Percentiles rank a stretch among this genome's conserved stretches.
Conservation (phyloP, 1,284 basidiomycete genomes). For the Albatrellus sp. region DNA sequence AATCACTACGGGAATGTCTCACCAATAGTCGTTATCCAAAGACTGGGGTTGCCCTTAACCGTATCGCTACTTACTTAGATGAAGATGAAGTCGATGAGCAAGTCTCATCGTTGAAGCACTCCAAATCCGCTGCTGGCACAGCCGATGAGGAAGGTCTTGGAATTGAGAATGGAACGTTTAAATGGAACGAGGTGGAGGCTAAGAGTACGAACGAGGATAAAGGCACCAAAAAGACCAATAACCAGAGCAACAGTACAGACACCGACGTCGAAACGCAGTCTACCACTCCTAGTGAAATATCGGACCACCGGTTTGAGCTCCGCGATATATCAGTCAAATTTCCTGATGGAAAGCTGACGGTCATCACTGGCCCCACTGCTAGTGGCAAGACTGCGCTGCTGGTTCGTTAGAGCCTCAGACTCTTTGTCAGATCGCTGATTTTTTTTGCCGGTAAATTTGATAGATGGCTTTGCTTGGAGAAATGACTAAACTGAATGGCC, state of each 20-base stretch:
- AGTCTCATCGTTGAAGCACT: slow-evolving; percentile 24
- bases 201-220: slow-evolving; percentile 13
- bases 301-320: slow-evolving; percentile 48
- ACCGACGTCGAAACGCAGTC: slow-evolving; percentile 8
- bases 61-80: slow-evolving; percentile 69
- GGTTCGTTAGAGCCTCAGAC: slow-evolving; percentile 22
- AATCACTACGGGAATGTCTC: neutral
- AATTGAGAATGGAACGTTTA: slow-evolving; percentile 52
- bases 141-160: slow-evolving; percentile 37
- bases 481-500: slow-evolving; percentile 39
- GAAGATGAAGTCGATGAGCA: slow-evolving; percentile 60
- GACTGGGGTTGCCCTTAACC: slow-evolving; percentile 66
- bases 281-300: slow-evolving; percentile 11
- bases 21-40: slow-evolving; percentile 20
- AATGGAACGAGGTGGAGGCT: slow-evolving; percentile 53
- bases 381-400: slow-evolving; percentile 72
- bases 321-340: slow-evolving; percentile 54
- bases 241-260: slow-evolving; percentile 10
- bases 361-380: slow-evolving; percentile 66
- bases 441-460: neutral
- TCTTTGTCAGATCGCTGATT: slow-evolving; percentile 14
- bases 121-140: slow-evolving; percentile 13
- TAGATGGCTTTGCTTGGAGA: slow-evolving; percentile 59
- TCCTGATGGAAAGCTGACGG: slow-evolving; percentile 52
- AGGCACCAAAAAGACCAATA: slow-evolving; percentile 12